Percentiles rank a stretch among this genome's conserved stretches.
Evolutionary conservation across 176 grass and related monocot species (phyloP).

Genomic region (Alloteropsis semialata): DNA sequence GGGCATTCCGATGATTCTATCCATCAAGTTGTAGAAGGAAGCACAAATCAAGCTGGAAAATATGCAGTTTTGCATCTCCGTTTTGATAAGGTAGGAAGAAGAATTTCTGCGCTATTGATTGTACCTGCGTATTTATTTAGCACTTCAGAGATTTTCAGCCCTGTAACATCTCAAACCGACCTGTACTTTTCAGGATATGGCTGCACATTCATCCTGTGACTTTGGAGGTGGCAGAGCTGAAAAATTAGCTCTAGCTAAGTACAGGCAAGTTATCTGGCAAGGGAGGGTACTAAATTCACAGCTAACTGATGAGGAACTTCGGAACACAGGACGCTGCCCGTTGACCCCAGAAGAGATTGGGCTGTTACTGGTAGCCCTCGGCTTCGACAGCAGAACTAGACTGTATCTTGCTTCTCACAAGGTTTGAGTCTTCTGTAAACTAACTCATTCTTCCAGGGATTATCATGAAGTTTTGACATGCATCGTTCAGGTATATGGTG

Average conservation of each 20-base stretch:
- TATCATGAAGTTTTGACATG: slow-evolving; percentile 9
- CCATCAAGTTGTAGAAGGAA: slow-evolving; percentile 35
- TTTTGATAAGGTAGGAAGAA: slow-evolving; percentile 74
- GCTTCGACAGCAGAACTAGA: slow-evolving; percentile 68
- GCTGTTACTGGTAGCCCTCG: slow-evolving; percentile 66
- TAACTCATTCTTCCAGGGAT: not conserved
- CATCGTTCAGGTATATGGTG: slow-evolving; percentile 70
- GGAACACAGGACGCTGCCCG: slow-evolving; percentile 67
- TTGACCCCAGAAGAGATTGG: slow-evolving; percentile 95
- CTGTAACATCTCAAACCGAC: slow-evolving; percentile 1
- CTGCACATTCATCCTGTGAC: slow-evolving; percentile 90
- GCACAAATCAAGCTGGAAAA: slow-evolving; percentile 44
- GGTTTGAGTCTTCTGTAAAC: slow-evolving; percentile 27
- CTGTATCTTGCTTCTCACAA: slow-evolving; percentile 97
- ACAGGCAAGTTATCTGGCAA: slow-evolving; percentile 95
- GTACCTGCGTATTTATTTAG: not conserved
- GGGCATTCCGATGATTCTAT: slow-evolving; percentile 27
- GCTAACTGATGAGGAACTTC: slow-evolving; percentile 68
- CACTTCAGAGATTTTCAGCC: not conserved
- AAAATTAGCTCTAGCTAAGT: slow-evolving; percentile 84
- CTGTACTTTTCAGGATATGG: slow-evolving; percentile 76
- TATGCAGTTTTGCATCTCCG: slow-evolving; percentile 91
- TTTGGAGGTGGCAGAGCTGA: slow-evolving; percentile 91
- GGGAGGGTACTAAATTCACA: slow-evolving; percentile 84
- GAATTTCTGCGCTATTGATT: slow-evolving; percentile 2